A percentile compares a stretch with the other conserved stretches of the same genome.
Conservation (phyloP, 805 yeast genomes). For the Clavispora santaluciae region DNA sequence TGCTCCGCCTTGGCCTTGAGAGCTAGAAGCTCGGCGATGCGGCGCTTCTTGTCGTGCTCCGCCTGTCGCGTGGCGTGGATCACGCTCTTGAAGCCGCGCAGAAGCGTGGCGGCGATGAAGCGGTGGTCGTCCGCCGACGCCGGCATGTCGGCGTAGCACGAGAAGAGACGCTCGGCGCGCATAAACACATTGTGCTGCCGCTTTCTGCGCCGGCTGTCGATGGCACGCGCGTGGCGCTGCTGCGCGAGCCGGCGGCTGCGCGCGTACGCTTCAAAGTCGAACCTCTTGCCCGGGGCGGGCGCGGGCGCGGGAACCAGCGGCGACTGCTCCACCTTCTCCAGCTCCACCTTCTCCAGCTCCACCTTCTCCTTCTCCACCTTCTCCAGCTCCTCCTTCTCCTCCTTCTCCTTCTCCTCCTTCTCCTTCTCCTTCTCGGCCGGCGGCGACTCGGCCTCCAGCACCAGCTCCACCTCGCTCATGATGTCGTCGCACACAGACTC, state of each 20-base stretch:
- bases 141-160: constrained; percentile 29
- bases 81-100: constrained; percentile 28
- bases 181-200: constrained; percentile 29
- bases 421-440: constrained; percentile 1
- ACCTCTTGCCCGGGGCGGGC: constrained; percentile 15
- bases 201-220: constrained; percentile 15
- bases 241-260: constrained; percentile 38
- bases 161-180: constrained; percentile 34
- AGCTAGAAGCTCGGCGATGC: constrained; percentile 13
- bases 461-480: constrained; percentile 14
- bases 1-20: constrained; percentile 19
- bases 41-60: constrained; percentile 12
- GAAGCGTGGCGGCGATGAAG: constrained; percentile 19
- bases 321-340: too few species aligned
- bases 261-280: constrained; percentile 59
- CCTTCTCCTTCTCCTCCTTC: constrained; percentile 12
- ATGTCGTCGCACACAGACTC: constrained; percentile 17
- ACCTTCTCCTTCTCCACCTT: background rate
- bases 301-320: background rate
- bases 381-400: constrained; percentile 11
- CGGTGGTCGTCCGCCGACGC: constrained; percentile 20
- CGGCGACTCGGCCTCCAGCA: constrained; percentile 6
- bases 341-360: too few species aligned
- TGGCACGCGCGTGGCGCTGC: constrained; percentile 22
- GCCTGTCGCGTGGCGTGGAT: constrained; percentile 29